Conservation (phyloP, 495 filamentous ascomycete species). For the Hypoxylon perforatum region DNA sequence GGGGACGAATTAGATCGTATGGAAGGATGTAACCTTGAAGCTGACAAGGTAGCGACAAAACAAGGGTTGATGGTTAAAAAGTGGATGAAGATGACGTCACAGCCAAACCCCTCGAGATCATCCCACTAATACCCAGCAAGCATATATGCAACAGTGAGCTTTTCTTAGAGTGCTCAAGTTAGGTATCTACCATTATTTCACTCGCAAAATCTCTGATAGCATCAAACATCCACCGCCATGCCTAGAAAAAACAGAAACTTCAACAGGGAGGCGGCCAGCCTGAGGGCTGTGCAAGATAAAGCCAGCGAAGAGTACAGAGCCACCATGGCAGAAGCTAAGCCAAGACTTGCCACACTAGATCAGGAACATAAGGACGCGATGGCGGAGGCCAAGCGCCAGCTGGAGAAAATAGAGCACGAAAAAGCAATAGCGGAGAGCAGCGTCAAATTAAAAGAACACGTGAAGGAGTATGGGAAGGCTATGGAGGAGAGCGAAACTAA, state of each 20-base stretch:
- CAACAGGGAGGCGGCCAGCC: neutral
- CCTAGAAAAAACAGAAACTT: neutral
- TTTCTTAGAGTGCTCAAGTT: too few species aligned
- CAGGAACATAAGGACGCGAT: constrained; percentile 2
- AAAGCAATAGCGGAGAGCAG: neutral
- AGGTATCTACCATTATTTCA: too few species aligned
- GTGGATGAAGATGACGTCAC: neutral
- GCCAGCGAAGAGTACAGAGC: constrained; percentile 4
- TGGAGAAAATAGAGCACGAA: neutral
- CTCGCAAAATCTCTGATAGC: too few species aligned
- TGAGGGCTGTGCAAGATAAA: neutral
- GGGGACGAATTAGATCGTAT: neutral
- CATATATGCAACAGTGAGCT: too few species aligned
- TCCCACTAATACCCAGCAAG: neutral
- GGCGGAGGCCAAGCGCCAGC: neutral
- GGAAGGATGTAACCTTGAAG: too few species aligned
- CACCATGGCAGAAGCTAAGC: neutral
- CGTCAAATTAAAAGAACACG: neutral
- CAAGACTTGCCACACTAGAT: neutral
- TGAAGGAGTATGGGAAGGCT: neutral
- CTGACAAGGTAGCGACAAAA: too few species aligned
- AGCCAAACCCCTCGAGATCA: neutral
- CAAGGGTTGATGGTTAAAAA: neutral
- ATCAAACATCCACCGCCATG: neutral
- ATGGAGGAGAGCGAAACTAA: constrained; percentile 2